phyloP scores from a whole-genome alignment of 352 stramenopile genomes.

The Phytophthora ramorum region DNA sequence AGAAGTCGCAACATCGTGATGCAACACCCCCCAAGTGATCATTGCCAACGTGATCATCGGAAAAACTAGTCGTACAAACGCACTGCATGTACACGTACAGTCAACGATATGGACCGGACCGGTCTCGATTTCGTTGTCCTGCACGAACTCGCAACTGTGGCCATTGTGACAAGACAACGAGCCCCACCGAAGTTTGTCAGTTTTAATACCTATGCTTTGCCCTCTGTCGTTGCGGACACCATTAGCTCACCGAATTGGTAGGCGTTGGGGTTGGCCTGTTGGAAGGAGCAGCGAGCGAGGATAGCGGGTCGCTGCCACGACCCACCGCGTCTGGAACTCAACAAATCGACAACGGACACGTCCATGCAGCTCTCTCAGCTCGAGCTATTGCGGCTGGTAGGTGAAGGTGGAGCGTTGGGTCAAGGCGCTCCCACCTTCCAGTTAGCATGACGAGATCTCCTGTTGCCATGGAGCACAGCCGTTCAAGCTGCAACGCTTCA shows the following conservation, averaged over 20 bases:
- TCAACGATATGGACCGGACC: slow-evolving; percentile 13
- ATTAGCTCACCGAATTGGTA: slow-evolving; percentile 12
- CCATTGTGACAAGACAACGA: not conserved
- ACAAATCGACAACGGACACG: slow-evolving; percentile 22
- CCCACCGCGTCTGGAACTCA: slow-evolving; percentile 20
- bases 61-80: slow-evolving; percentile 5
- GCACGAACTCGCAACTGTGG: slow-evolving; percentile 1
- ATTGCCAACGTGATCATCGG: slow-evolving; percentile 8
- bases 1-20: not conserved
- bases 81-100: not conserved
- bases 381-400: slow-evolving; percentile 23
- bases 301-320: not conserved
- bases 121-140: slow-evolving; percentile 5
- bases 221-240: slow-evolving; percentile 1
- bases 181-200: slow-evolving; percentile 16
- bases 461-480: slow-evolving; percentile 27
- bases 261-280: not conserved
- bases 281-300: not conserved
- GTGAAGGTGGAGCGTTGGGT: slow-evolving; percentile 1
- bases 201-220: not conserved
- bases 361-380: slow-evolving; percentile 9
- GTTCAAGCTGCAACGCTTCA: slow-evolving; percentile 1
- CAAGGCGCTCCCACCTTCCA: slow-evolving; percentile 5
- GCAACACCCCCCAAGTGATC: not conserved
- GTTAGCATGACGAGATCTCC: slow-evolving; percentile 10